These are phyloP conservation scores for Stagonosporopsis cucurbitacearum DNA, from an alignment of 2,329 filamentous ascomycete genomes.

Conservation along the genomic window DNA sequence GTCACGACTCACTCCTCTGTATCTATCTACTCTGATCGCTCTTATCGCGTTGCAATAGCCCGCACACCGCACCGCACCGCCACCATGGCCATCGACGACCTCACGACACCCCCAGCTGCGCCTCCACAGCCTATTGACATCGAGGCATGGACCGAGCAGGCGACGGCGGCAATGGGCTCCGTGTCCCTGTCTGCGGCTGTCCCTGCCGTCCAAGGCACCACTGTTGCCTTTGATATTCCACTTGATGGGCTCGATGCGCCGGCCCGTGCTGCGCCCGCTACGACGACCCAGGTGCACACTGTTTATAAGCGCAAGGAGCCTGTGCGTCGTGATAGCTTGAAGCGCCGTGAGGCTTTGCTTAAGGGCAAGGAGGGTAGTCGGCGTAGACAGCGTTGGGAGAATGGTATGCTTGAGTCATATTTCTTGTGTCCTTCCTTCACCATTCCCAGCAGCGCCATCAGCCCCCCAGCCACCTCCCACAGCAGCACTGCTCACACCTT, in stretches of 20 bases:
- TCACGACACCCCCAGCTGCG: slow-evolving; percentile 29
- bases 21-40: too few relatives aligned
- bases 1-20: too few relatives aligned
- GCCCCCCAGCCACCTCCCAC: not conserved
- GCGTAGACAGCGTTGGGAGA: slow-evolving; percentile 90
- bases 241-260: slow-evolving; percentile 65
- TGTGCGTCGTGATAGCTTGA: slow-evolving; percentile 66
- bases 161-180: slow-evolving; percentile 51
- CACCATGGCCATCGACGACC: slow-evolving; percentile 46
- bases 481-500: not conserved
- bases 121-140: slow-evolving; percentile 48
- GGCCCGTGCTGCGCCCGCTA: slow-evolving; percentile 39
- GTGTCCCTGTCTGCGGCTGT: slow-evolving; percentile 48
- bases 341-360: slow-evolving; percentile 74
- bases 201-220: slow-evolving; percentile 57
- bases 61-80: slow-evolving; percentile 14
- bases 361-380: slow-evolving; percentile 92
- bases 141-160: slow-evolving; percentile 58
- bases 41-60: not conserved
- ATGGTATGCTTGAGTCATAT: slow-evolving; percentile 63
- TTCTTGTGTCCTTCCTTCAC: too few relatives aligned
- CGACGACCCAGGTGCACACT: slow-evolving; percentile 52
- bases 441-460: not conserved
- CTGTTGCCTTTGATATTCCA: slow-evolving; percentile 73
- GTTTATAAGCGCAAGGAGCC: slow-evolving; percentile 61